A percentile compares a stretch with the other conserved stretches of the same genome.
Evolutionary conservation across 2,329 filamentous ascomycete genomes (phyloP).

Genomic region (Camptophora hylomeconis): DNA sequence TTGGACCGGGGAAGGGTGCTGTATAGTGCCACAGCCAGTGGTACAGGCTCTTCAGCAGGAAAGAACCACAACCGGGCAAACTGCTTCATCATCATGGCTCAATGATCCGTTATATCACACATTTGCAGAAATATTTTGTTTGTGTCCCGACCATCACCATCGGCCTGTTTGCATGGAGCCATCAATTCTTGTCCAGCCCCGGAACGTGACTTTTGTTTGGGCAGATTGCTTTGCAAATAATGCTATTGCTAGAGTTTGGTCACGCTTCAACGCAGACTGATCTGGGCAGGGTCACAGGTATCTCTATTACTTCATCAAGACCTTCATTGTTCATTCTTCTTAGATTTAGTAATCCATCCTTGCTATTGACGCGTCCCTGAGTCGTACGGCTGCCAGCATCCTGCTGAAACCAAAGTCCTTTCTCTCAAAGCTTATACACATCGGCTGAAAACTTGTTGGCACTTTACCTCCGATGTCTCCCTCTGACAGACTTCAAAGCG

Average conservation of each 20-base stretch:
- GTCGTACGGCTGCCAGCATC: background rate
- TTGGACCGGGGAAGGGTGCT: background rate
- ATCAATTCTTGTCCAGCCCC: constrained; percentile 5
- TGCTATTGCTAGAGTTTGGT: too few species aligned
- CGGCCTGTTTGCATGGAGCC: constrained; percentile 17
- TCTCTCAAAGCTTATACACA: background rate
- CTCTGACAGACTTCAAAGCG: too few species aligned
- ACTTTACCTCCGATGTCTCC: too few species aligned
- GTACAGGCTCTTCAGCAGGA: constrained; percentile 3
- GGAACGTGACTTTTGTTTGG: constrained; percentile 6
- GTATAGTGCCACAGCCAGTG: constrained; percentile 2
- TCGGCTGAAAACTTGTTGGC: too few species aligned
- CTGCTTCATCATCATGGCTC: constrained; percentile 1
- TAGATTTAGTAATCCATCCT: background rate
- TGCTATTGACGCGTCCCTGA: background rate
- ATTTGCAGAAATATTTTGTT: constrained; percentile 11
- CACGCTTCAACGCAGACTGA: too few species aligned
- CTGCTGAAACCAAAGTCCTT: background rate
- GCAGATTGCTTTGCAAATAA: constrained; percentile 8
- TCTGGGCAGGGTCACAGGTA: constrained; percentile 2
- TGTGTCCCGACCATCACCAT: constrained; percentile 11
- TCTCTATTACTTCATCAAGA: background rate
- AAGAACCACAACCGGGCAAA: constrained; percentile 3
- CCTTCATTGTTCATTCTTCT: constrained; percentile 2
- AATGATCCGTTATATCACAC: constrained; percentile 4